Evolutionary conservation across 495 filamentous ascomycete species (phyloP).

Genomic region (Xylaria longipes): DNA sequence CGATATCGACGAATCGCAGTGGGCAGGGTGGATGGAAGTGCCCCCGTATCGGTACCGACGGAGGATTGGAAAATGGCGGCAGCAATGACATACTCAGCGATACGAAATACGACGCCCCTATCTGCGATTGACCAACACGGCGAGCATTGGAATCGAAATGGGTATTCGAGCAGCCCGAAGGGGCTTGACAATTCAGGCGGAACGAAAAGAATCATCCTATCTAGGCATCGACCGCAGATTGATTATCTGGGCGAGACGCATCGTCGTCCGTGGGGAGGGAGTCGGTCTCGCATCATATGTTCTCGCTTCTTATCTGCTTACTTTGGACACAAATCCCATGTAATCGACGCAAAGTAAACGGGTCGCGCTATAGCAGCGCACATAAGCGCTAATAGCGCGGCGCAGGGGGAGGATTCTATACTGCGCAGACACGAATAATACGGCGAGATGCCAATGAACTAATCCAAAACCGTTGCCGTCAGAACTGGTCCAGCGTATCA

Average conservation of each 20-base stretch:
- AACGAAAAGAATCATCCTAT: not conserved
- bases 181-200: not conserved
- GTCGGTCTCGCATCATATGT: not conserved
- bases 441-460: not conserved
- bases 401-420: constrained; percentile 13
- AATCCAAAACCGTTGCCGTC: not conserved
- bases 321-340: not conserved
- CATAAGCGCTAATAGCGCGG: constrained; percentile 12
- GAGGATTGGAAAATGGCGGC: not conserved
- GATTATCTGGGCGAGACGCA: not conserved
- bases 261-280: not conserved
- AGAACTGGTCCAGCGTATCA: not conserved
- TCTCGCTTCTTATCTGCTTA: constrained; percentile 16
- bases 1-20: not conserved
- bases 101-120: not conserved
- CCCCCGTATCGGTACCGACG: not conserved
- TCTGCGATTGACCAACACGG: not conserved
- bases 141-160: not conserved
- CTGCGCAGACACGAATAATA: not conserved
- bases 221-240: not conserved
- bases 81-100: not conserved
- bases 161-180: not conserved
- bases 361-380: not conserved
- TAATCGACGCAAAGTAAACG: not conserved
- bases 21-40: too few species aligned